Conservation (phyloP, 2,329 filamentous ascomycete species). For the Coniella lustricola region DNA sequence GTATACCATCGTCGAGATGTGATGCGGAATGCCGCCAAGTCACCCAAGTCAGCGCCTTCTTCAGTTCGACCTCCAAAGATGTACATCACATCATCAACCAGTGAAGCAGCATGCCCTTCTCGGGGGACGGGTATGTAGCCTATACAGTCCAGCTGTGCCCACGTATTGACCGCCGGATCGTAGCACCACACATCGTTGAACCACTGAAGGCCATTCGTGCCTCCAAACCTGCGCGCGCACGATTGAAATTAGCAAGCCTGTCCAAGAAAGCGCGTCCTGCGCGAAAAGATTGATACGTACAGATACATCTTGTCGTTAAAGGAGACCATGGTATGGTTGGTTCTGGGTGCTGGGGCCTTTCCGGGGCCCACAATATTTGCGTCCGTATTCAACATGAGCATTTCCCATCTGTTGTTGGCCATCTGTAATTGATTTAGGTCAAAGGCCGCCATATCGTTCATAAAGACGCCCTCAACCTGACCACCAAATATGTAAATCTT, state of each 20-base stretch:
- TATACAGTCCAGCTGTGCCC: conserved; percentile 89
- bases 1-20: conserved; percentile 93
- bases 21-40: conserved; percentile 72
- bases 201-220: conserved; percentile 92
- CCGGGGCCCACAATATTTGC: conserved; percentile 52
- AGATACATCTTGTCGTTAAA: conserved; percentile 91
- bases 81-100: conserved; percentile 99
- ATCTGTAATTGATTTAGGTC: conserved; percentile 92
- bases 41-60: conserved; percentile 85
- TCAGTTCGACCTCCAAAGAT: conserved; percentile 94
- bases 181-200: conserved; percentile 99
- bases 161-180: conserved; percentile 73
- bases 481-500: conserved; percentile 98
- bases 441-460: conserved; percentile 94
- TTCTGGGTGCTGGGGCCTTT: conserved; percentile 76
- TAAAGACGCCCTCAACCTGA: conserved; percentile 94
- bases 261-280: background rate
- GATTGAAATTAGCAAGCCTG: conserved; percentile 9
- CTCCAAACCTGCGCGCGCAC: conserved; percentile 65
- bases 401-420: conserved; percentile 87
- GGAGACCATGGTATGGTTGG: conserved; percentile 88
- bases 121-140: conserved; percentile 92
- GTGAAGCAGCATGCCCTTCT: conserved; percentile 86
- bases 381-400: conserved; percentile 72
- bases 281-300: conserved; percentile 43